Evolutionary conservation across 2,329 filamentous ascomycete species (phyloP).

Genomic region (Monilinia fructicola): DNA sequence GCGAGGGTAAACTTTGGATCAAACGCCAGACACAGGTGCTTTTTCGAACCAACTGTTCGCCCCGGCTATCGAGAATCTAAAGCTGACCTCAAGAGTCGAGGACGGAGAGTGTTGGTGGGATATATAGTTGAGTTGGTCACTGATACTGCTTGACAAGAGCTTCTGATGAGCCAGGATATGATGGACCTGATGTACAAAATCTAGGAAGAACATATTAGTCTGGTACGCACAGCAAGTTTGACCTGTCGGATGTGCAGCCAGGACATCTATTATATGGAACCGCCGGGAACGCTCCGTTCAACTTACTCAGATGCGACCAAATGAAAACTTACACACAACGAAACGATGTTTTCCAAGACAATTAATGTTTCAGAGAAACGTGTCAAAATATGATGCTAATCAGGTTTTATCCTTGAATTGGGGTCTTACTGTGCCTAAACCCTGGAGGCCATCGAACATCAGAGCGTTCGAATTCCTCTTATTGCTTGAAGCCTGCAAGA

Average conservation of each 20-base stretch:
- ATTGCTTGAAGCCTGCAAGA: background rate
- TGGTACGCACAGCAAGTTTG: background rate
- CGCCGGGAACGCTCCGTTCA: background rate
- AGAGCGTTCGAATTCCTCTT: background rate
- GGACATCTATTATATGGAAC: background rate
- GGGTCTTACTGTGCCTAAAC: background rate
- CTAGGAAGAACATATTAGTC: background rate
- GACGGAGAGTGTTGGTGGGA: no score
- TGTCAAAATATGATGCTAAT: background rate
- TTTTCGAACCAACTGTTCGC: no score
- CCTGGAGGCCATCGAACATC: background rate
- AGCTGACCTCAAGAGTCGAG: no score
- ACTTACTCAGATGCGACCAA: background rate
- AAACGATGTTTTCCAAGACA: background rate
- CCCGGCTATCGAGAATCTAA: no score
- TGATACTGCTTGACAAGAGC: conserved; percentile 3
- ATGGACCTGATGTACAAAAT: background rate
- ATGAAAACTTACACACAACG: background rate
- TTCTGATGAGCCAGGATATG: background rate
- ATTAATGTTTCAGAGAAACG: background rate
- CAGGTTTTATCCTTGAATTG: background rate
- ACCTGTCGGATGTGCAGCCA: background rate
- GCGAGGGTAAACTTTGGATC: background rate
- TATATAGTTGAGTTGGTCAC: no score
- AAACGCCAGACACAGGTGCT: background rate